Evolutionary conservation across 1,139 yeast genomes (phyloP), one percentile per base, ranked within the genome.

Genomic region (Magnusiomyces clavatus): DNA sequence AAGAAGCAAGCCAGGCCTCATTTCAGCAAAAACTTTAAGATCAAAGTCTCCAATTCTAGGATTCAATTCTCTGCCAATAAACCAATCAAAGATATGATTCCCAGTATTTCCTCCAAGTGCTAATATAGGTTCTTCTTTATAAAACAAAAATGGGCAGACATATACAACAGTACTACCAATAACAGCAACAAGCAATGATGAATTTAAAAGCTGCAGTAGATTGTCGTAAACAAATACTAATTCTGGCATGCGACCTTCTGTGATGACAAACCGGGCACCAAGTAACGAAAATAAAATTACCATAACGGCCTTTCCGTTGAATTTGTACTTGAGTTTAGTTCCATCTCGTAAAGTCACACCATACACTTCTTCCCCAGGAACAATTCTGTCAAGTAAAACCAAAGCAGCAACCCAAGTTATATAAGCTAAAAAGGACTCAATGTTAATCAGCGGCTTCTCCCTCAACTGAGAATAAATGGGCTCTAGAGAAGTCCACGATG

Each of bases 41-140:
- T 92, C 98, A 77, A 90, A 81, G 1, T 77, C 64, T 0, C 95
- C 95, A 53, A 88, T 72, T 60, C 97, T 76, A 36, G 98, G 98
- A 65, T 94, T 94, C 64, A 94, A 74, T 67, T 92, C 97, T 51
- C 98, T 79, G 34, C 99, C 99, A 66, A 92, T 89, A 64, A 88
- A 94, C 96, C 97, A 92, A 68, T 92, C 97, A 65, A 86, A 92
- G 34, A 90, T 62, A 1, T 70, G 59, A 59, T 79, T 82, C 0
- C 88, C 87, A 0, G 96, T 76, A 69, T 92, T 92, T 3, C 98
- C 98, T 47, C 94, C 94, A 43, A 78, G 70, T 0, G 97, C 92
- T 53, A 92, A 74, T 44, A 90, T 80, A 55, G 86, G 76, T 63
- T 86, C 94, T 16, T 72, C 73, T 20, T 54, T 3, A 80, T 81